phyloP scores from a whole-genome alignment of 2,329 filamentous ascomycete species.

The Penicillium olsonii region DNA sequence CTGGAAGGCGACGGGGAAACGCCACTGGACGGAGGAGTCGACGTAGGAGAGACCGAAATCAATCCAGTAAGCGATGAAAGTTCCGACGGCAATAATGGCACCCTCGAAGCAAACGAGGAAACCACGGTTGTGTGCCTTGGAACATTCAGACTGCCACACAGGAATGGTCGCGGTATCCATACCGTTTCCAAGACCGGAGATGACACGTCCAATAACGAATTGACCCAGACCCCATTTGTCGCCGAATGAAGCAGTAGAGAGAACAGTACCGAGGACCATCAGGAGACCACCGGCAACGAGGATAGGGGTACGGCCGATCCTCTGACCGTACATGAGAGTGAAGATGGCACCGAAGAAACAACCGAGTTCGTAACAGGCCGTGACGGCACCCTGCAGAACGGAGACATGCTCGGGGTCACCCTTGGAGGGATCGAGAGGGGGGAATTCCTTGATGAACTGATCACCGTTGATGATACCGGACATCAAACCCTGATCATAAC shows the following conservation, averaged over 20 bases:
- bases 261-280: constrained; percentile 35
- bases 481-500: constrained; percentile 40
- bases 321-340: constrained; percentile 30
- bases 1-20: constrained; percentile 51
- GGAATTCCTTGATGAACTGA: constrained; percentile 29
- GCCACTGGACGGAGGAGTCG: constrained; percentile 39
- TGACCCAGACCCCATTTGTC: constrained; percentile 36
- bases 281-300: constrained; percentile 58
- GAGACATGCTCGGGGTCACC: constrained; percentile 25
- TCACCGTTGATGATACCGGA: constrained; percentile 31
- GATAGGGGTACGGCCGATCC: constrained; percentile 40
- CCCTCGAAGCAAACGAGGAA: constrained; percentile 38
- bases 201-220: constrained; percentile 41
- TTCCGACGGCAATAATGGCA: constrained; percentile 35
- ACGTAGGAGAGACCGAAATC: constrained; percentile 38
- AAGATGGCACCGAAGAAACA: constrained; percentile 39
- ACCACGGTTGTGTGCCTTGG: constrained; percentile 35
- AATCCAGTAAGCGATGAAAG: constrained; percentile 38
- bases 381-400: constrained; percentile 55
- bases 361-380: constrained; percentile 55
- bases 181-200: constrained; percentile 42
- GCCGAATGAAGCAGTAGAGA: constrained; percentile 27
- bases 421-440: constrained; percentile 12
- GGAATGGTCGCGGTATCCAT: constrained; percentile 44
- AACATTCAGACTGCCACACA: constrained; percentile 42